Evolutionary conservation across 1,284 basidiomycete species (phyloP), one percentile per base, ranked within the genome.

Genomic region (Austroboletus novae-zelandiae): DNA sequence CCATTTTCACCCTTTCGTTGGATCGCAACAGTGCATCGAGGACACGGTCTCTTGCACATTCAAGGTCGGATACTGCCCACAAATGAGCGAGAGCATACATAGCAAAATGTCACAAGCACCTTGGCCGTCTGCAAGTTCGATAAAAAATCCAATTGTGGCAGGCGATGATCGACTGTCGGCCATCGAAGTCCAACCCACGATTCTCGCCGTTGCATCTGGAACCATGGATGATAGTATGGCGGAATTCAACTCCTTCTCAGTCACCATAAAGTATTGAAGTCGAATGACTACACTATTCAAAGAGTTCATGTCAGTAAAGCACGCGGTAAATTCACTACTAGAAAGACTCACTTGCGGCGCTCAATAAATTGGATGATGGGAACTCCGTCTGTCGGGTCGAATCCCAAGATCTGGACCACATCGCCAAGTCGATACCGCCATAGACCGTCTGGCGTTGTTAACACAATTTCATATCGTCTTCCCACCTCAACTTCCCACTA

Each of bases 381-480:
- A 7, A 40, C 25, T 4, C 61, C 64, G 35, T 56, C 56, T 2
- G 9, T 32, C 4, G 60, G 40, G 23, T 60, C 55, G 10, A 63
- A 63, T 7, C 60, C 59, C 4, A 39, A 41, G 29, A 66, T 47
- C 39, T 62, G 50, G 29, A 66, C 42, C 34, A 66, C 47, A 18
- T 66, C 61, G 2, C 49, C 55, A 2, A 62, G 39, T 25, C 53
- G 51, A 46, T 64, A 64, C 6, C 62, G 53, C 64, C 61, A 63
- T 15, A 63, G 20, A 6, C 61, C 60, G 1, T 61, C 47, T n/a
- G 18, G 14, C 0, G 61, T 61, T 1, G 60, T 59, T 3, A 59
- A 5, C 13, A 64, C 53, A 9, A 57, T 4, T 32, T 64, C 64
- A 5, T 66, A 65, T 14, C 27, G 48, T 23, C 27, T 40, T 13